Conservation (phyloP, 169 alveolate species). For the Plasmodium ovale region DNA sequence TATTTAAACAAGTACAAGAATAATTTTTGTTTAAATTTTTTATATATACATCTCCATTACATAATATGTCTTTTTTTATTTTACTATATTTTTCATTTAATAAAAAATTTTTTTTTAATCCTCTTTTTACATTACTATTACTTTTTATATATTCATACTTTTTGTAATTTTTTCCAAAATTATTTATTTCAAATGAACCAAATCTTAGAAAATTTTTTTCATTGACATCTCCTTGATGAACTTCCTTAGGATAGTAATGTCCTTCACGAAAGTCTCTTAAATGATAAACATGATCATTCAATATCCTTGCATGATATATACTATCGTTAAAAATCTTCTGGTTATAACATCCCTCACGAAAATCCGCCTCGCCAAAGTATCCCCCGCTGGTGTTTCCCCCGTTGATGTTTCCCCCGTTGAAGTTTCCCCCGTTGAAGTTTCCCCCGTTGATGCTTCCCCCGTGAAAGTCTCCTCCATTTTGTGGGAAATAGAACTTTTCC, state of each 20-base stretch:
- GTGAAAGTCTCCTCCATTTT: slow-evolving; percentile 9
- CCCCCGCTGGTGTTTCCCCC: too few species aligned
- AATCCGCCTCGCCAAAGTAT: too few species aligned
- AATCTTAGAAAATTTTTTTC: slow-evolving; percentile 6
- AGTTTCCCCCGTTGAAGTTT: too few species aligned
- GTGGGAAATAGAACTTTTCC: neutral
- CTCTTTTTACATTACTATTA: slow-evolving; percentile 17
- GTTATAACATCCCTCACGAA: too few species aligned
- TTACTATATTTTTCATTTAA: slow-evolving; percentile 48
- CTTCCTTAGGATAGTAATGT: too few species aligned
- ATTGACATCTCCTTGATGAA: neutral
- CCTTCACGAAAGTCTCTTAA: too few species aligned
- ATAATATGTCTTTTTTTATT: slow-evolving; percentile 14
- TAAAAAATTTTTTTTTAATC: slow-evolving; percentile 14
- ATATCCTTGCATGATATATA: too few species aligned
- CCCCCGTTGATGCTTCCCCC: too few species aligned
- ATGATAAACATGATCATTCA: too few species aligned
- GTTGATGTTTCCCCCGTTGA: too few species aligned
- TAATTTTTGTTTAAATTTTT: slow-evolving; percentile 12
- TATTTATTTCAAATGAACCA: neutral
- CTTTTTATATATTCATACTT: slow-evolving; percentile 19
- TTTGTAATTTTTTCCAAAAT: neutral
- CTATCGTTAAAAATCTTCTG: too few species aligned
- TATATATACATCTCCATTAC: slow-evolving; percentile 8
- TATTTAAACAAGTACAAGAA: slow-evolving; percentile 41